Conservation (phyloP, 2,329 filamentous ascomycete species). For the Epichloe sibirici region DNA sequence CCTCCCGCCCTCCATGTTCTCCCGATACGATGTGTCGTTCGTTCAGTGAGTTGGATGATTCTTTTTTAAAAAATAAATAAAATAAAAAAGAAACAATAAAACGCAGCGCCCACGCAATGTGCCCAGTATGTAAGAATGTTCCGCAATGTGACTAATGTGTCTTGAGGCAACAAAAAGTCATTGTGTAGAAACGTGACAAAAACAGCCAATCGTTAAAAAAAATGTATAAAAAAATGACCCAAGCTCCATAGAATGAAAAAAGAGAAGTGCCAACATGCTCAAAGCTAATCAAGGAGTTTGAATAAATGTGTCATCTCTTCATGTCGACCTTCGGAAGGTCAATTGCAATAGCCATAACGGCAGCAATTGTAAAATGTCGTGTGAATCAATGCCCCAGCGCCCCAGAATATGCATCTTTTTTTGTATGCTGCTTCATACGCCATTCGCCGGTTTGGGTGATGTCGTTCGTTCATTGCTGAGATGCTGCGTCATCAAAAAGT, state of each 20-base stretch:
- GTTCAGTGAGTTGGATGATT: background rate
- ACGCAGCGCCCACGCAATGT: background rate
- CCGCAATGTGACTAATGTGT: background rate
- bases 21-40: background rate
- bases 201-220: background rate
- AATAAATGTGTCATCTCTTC: conserved; percentile 4
- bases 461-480: conserved; percentile 20
- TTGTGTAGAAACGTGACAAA: background rate
- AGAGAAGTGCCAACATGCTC: background rate
- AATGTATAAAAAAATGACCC: background rate
- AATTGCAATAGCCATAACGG: conserved; percentile 7
- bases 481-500: conserved; percentile 20
- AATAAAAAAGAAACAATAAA: background rate
- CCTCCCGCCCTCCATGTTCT: background rate
- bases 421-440: conserved; percentile 18
- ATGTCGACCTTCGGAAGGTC: conserved; percentile 6
- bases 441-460: conserved; percentile 26
- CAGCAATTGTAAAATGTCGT: conserved; percentile 20
- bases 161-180: background rate
- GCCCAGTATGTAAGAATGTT: background rate
- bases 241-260: background rate
- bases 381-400: conserved; percentile 21
- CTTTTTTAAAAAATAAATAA: background rate
- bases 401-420: conserved; percentile 25
- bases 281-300: background rate